phyloP scores from a whole-genome alignment of 1,284 basidiomycete species.

The Kwoniella shivajii region DNA sequence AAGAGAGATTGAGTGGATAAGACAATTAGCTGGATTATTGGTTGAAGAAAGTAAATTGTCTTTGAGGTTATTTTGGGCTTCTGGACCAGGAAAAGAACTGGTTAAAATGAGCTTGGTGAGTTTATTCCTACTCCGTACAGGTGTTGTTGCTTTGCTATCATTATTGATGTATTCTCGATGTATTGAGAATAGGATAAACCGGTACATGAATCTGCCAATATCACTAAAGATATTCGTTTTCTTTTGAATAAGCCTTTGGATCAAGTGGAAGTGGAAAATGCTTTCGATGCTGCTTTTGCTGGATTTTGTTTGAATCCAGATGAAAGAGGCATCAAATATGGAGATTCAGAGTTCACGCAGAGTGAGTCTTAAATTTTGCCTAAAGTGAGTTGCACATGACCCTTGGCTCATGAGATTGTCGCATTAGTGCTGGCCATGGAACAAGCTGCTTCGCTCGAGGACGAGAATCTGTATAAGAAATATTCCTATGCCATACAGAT shows the following conservation, averaged over 20 bases:
- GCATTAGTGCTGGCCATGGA: slow-evolving; percentile 10
- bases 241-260: slow-evolving; percentile 3
- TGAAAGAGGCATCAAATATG: neutral
- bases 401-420: no score
- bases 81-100: slow-evolving; percentile 11
- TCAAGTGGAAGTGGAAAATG: slow-evolving; percentile 3
- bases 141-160: neutral
- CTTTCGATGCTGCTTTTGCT: slow-evolving; percentile 10
- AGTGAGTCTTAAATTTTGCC: neutral
- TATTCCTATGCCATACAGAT: slow-evolving; percentile 13
- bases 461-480: neutral
- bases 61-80: slow-evolving; percentile 10
- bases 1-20: slow-evolving; percentile 8
- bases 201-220: slow-evolving; percentile 4
- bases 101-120: slow-evolving; percentile 14
- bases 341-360: neutral
- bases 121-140: neutral
- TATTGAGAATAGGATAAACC: slow-evolving; percentile 1
- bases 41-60: slow-evolving; percentile 2
- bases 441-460: slow-evolving; percentile 4
- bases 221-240: slow-evolving; percentile 7
- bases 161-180: neutral
- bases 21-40: slow-evolving; percentile 2
- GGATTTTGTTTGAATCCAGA: slow-evolving; percentile 1
- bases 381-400: no score